A percentile compares a stretch with the other conserved stretches of the same genome.
phyloP scores from a whole-genome alignment of 768 basidiomycete genomes.

The Psilocybe tampanensis region DNA sequence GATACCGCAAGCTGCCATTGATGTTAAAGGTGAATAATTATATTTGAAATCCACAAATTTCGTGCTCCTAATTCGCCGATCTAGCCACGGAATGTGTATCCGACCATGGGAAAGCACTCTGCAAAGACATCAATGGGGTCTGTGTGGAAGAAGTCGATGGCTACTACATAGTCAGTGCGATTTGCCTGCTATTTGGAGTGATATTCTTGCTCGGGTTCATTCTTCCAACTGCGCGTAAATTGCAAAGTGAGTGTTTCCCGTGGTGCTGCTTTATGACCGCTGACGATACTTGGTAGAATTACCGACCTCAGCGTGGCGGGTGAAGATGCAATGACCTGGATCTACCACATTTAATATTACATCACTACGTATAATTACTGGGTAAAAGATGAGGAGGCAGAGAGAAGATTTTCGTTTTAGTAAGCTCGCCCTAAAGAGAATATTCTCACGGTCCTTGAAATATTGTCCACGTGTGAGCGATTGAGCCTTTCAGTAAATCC shows the following conservation, averaged over 20 bases:
- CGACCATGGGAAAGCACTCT: slow-evolving; percentile 83
- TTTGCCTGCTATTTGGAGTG: slow-evolving; percentile 83
- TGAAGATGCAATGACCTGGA: slow-evolving; percentile 40
- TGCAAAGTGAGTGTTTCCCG: slow-evolving; percentile 74
- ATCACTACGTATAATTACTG: too few species aligned
- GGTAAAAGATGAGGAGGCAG: too few species aligned
- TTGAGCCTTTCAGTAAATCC: slow-evolving; percentile 24
- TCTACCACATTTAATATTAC: background rate
- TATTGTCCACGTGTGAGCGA: slow-evolving; percentile 44
- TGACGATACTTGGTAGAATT: slow-evolving; percentile 45
- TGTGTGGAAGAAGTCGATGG: slow-evolving; percentile 90
- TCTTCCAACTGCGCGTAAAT: slow-evolving; percentile 77
- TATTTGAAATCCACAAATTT: background rate
- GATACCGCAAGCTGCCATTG: slow-evolving; percentile 57
- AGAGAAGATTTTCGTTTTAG: too few species aligned
- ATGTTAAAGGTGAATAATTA: slow-evolving; percentile 49
- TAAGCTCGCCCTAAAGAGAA: slow-evolving; percentile 44
- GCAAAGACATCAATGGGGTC: slow-evolving; percentile 71
- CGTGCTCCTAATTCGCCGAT: background rate
- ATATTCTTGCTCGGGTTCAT: slow-evolving; percentile 75
- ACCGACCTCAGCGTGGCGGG: slow-evolving; percentile 72
- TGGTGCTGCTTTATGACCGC: slow-evolving; percentile 8
- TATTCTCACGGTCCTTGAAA: slow-evolving; percentile 26
- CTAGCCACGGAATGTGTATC: slow-evolving; percentile 88
- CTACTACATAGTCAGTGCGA: slow-evolving; percentile 80